Percentiles rank a stretch among this genome's conserved stretches.
phyloP scores from a whole-genome alignment of 176 grass and related monocot genomes.

The Neostapfia colusana region DNA sequence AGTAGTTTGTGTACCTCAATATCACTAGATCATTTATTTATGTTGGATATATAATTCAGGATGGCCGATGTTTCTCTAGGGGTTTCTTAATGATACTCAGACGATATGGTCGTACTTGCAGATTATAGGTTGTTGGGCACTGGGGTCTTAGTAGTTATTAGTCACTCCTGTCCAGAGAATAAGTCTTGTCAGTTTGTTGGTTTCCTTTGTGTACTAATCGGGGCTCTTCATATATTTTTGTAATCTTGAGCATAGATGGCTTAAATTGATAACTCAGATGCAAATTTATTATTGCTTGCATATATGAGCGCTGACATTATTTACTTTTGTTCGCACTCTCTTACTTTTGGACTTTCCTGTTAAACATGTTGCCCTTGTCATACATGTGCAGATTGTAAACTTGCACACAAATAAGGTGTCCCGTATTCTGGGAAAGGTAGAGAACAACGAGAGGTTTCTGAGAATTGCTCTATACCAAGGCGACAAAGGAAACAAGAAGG shows the following conservation, averaged over 20 bases:
- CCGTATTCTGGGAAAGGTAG: constrained; percentile 90
- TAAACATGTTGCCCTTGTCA: not conserved
- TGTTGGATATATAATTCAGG: not conserved
- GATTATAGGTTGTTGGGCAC: not conserved
- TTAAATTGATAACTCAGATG: not conserved
- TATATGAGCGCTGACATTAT: not conserved
- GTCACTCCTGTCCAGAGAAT: not conserved
- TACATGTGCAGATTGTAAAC: constrained; percentile 68
- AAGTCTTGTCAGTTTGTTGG: not conserved
- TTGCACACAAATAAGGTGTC: constrained; percentile 96
- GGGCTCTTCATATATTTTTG: not conserved
- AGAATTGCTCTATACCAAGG: constrained; percentile 97
- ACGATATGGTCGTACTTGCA: not conserved
- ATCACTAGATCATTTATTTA: constrained; percentile 8
- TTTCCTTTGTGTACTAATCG: not conserved
- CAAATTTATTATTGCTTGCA: not conserved
- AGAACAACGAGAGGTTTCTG: constrained; percentile 95
- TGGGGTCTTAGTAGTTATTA: too few species aligned
- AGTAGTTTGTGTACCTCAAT: not conserved
- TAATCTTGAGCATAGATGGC: not conserved
- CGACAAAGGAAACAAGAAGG: constrained; percentile 92
- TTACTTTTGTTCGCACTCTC: not conserved
- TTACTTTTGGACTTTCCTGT: constrained; percentile 7
- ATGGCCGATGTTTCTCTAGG: not conserved
- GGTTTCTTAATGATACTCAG: not conserved